Evolutionary conservation across 176 grass and related monocot species (phyloP), one percentile per base, ranked within the genome.

Genomic region (Secale cereale): DNA sequence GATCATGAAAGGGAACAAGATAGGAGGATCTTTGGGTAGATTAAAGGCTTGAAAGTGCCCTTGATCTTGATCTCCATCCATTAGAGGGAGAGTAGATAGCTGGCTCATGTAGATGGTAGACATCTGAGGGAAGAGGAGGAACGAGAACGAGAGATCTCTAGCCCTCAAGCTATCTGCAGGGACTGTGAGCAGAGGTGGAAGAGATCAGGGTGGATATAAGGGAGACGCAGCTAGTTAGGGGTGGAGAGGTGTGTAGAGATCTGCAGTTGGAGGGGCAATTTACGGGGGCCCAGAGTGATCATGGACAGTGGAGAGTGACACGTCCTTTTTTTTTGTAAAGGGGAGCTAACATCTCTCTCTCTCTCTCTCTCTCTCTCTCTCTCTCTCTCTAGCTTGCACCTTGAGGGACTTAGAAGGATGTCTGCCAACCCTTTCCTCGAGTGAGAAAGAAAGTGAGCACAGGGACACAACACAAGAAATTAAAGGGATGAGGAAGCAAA

Each of bases 51-150:
- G 86, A 33, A 89, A 83, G 59, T 87, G 79, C 15, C 82, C 81
- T 27, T 77, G 92, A 92, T 92, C 92, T 77, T 94, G 91, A 78
- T 87, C 80, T 82, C 92, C 92, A 79, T 97, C 87, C 74, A 78
- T 85, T 69, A 92, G 85, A 87, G 89, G 90, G 75, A 97, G 70
- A 85, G 83, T 88, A 84, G 86, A 83, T 27, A 94, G 68, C 59
- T 97, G 92, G 50, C 80, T 94, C 92, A 97, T 94, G 87, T 90
- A 94, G 89, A 90, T 83, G 60, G 87, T 83, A 80, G 92, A 87
- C 83, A 90, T 88, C 59, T 32, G 63, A 76, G 62, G 78, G 43
- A 65, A 25, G 57, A 29, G 54, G 23, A 59, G 36, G 36, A 43
- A 16, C 14, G 17, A 13, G 78, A 78, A 29, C 2, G 52, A 65